Evolutionary conservation across 2,329 filamentous ascomycete species (phyloP).

Genomic region (Stachybotrys chartarum): DNA sequence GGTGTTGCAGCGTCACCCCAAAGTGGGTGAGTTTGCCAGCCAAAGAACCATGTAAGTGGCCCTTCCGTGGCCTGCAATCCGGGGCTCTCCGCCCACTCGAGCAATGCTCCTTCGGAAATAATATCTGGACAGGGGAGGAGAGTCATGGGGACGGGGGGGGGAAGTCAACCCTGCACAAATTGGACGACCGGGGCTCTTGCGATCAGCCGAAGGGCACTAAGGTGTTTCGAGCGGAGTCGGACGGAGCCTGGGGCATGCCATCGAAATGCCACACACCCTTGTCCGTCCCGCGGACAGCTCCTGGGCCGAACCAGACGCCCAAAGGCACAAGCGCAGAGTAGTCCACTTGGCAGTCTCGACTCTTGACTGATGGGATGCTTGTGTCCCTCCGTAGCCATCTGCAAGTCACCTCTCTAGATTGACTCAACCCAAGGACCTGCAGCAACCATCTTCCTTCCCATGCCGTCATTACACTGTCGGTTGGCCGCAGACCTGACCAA

Average conservation of each 20-base stretch:
- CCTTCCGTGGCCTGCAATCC: slow-evolving; percentile 23
- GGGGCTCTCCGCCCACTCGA: slow-evolving; percentile 39
- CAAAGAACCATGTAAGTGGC: slow-evolving; percentile 18
- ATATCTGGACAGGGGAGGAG: slow-evolving; percentile 36
- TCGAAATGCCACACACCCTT: background rate
- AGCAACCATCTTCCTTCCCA: background rate
- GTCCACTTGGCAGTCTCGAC: background rate
- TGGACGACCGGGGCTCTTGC: slow-evolving; percentile 27
- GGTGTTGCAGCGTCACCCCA: background rate
- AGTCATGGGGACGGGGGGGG: slow-evolving; percentile 19
- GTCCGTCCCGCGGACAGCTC: background rate
- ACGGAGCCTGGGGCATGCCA: slow-evolving; percentile 18
- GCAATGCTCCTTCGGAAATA: slow-evolving; percentile 38
- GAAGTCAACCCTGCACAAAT: slow-evolving; percentile 29
- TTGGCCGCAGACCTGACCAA: background rate
- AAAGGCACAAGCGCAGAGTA: background rate
- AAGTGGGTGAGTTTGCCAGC: background rate
- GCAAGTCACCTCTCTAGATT: background rate
- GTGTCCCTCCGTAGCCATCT: background rate
- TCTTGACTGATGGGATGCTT: background rate
- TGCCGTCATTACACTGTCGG: background rate
- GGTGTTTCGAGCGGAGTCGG: slow-evolving; percentile 32
- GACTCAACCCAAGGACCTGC: background rate
- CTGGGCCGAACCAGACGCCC: background rate
- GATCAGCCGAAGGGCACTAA: slow-evolving; percentile 33